Percentiles rank a stretch among this genome's conserved stretches.
Evolutionary conservation across 208 protist species (phyloP).

Genomic region (Lotmaria passim): DNA sequence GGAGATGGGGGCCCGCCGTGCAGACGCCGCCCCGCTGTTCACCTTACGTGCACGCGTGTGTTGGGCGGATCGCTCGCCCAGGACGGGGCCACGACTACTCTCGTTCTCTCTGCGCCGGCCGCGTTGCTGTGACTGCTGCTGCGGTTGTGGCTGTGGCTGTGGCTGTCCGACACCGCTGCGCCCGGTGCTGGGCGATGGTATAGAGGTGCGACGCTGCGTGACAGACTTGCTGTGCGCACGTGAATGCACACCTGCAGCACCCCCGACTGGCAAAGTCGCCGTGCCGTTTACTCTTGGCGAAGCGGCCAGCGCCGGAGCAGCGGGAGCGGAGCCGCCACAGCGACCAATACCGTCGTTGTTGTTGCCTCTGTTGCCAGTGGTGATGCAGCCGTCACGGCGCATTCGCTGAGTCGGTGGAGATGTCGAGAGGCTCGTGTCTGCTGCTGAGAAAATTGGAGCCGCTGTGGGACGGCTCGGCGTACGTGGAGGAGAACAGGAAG

Average conservation of each 20-base stretch:
- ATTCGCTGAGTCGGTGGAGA: slow-evolving; percentile 10
- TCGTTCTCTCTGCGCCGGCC: not conserved
- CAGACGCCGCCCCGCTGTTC: slow-evolving; percentile 1
- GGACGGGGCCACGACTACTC: not conserved
- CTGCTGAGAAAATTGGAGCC: not conserved
- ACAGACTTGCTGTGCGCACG: slow-evolving; percentile 12
- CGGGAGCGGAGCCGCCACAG: not conserved
- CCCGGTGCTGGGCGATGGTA: not conserved
- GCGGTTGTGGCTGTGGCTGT: not conserved
- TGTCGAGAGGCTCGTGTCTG: not conserved
- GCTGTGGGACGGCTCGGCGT: not conserved
- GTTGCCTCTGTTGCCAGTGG: not conserved
- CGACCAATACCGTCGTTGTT: slow-evolving; percentile 1
- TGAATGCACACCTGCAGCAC: not conserved
- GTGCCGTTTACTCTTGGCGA: not conserved
- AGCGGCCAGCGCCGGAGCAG: not conserved
- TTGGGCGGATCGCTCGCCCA: not conserved
- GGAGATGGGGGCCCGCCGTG: not conserved
- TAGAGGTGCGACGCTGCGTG: slow-evolving; percentile 6
- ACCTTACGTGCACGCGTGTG: slow-evolving; percentile 10
- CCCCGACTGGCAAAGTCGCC: not conserved
- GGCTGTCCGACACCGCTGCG: not conserved
- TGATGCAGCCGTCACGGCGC: slow-evolving; percentile 13
- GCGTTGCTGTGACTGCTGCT: not conserved
- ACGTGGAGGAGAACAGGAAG: not conserved